Conservation (phyloP, 306 rosid genomes). For the Lotus japonicus region DNA sequence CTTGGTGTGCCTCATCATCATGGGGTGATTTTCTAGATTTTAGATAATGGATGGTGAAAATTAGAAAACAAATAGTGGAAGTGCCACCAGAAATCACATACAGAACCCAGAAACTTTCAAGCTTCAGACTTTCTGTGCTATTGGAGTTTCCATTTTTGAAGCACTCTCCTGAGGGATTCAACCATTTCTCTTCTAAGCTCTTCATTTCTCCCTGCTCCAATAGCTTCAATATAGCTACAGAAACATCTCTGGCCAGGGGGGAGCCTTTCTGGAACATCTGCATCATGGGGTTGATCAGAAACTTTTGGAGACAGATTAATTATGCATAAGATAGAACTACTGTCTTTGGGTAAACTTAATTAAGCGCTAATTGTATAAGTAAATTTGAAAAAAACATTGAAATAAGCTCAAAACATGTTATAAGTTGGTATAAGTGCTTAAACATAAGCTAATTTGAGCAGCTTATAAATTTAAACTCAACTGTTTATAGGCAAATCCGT, state of each 20-base stretch:
- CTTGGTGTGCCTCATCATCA: neutral
- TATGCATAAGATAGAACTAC: too few relatives aligned
- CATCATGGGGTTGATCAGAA: neutral
- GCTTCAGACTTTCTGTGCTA: constrained; percentile 25
- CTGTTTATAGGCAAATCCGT: too few relatives aligned
- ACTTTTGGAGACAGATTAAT: neutral
- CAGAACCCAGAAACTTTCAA: constrained; percentile 50
- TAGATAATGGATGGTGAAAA: constrained; percentile 15
- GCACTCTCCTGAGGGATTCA: constrained; percentile 24
- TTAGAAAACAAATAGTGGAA: constrained; percentile 43
- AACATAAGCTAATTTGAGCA: too few relatives aligned
- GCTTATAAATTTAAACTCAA: too few relatives aligned
- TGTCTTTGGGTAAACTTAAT: neutral
- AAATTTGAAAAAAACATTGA: too few relatives aligned
- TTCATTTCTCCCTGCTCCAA: constrained; percentile 35
- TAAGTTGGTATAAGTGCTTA: too few relatives aligned
- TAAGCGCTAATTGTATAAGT: too few relatives aligned
- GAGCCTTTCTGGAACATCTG: constrained; percentile 76
- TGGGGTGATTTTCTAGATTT: neutral
- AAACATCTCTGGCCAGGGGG: constrained; percentile 53
- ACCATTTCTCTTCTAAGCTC: constrained; percentile 33
- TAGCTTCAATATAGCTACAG: constrained; percentile 45
- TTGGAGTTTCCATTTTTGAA: neutral
- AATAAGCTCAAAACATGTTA: too few relatives aligned
- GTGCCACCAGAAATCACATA: constrained; percentile 43